A percentile compares a stretch with the other conserved stretches of the same genome.
phyloP scores from a whole-genome alignment of 352 stramenopile genomes.

The Nothophytophthora sp. region DNA sequence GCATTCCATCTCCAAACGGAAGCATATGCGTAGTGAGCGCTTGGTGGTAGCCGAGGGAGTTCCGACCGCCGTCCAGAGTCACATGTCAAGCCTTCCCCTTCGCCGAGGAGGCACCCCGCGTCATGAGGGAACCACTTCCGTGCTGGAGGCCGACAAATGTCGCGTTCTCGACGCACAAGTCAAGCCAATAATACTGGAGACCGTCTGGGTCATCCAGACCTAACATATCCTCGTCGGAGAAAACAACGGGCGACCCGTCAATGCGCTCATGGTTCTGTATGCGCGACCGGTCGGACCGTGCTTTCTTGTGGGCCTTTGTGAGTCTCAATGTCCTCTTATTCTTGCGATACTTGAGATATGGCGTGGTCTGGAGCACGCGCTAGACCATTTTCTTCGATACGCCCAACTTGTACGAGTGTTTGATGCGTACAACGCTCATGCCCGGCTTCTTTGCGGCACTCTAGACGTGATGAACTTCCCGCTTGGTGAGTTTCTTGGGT shows the following conservation, averaged over 20 bases:
- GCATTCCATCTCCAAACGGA: neutral
- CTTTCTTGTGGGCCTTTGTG: neutral
- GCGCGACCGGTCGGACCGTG: neutral
- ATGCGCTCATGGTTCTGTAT: neutral
- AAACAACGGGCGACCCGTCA: constrained; percentile 22
- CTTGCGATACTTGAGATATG: constrained; percentile 3
- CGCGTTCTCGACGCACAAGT: constrained; percentile 10
- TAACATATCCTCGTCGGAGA: constrained; percentile 37
- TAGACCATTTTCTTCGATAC: no score
- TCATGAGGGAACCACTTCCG: constrained; percentile 13
- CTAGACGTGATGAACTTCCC: no score
- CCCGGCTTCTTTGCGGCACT: no score
- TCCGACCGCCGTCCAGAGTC: constrained; percentile 1
- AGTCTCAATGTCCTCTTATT: neutral
- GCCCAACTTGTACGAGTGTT: no score
- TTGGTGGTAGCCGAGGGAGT: constrained; percentile 1
- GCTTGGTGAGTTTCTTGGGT: no score
- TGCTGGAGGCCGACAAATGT: constrained; percentile 10
- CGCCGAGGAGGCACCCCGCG: constrained; percentile 15
- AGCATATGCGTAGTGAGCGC: constrained; percentile 1
- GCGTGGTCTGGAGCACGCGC: neutral
- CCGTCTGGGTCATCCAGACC: constrained; percentile 33
- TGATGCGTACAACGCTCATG: no score
- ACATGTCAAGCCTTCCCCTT: neutral
- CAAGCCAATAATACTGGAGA: constrained; percentile 33